Evolutionary conservation across 257 asterid species (phyloP).

Genomic region (Capsicum chinense): DNA sequence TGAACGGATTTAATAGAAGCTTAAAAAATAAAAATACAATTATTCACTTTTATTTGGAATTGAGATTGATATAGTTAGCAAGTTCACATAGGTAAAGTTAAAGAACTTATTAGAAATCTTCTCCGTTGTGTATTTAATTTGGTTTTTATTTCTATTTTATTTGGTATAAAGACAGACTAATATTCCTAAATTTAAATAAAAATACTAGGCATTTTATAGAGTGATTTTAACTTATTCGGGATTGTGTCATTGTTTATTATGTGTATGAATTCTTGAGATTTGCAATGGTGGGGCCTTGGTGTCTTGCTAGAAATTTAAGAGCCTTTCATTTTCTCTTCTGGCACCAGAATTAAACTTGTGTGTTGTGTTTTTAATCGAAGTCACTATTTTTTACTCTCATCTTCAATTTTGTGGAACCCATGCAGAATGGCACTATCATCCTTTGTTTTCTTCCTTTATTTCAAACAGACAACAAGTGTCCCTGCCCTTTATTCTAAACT

Average conservation of each 20-base stretch:
- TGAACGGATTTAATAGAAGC: no score
- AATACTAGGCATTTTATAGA: not conserved
- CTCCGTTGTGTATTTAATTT: not conserved
- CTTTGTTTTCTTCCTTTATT: not conserved
- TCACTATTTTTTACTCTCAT: not conserved
- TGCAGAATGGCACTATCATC: not conserved
- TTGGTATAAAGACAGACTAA: not conserved
- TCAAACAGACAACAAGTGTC: not conserved
- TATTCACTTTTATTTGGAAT: no score
- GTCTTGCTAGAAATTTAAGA: not conserved
- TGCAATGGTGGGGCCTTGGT: conserved; percentile 9
- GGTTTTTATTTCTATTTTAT: not conserved
- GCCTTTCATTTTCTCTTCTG: not conserved
- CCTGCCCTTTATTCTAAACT: not conserved
- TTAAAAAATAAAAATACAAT: no score
- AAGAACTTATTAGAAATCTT: not conserved
- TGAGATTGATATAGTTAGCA: no score
- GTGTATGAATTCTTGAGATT: conserved; percentile 1
- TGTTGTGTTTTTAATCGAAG: not conserved
- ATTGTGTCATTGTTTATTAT: not conserved
- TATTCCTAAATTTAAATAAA: not conserved
- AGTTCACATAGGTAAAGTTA: not conserved
- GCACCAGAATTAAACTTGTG: not conserved
- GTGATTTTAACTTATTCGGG: not conserved
- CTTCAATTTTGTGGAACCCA: conserved; percentile 21